Base-by-base conservation (phyloP, 1,284 basidiomycete genomes). In the Chalciporus sp. region DNA sequence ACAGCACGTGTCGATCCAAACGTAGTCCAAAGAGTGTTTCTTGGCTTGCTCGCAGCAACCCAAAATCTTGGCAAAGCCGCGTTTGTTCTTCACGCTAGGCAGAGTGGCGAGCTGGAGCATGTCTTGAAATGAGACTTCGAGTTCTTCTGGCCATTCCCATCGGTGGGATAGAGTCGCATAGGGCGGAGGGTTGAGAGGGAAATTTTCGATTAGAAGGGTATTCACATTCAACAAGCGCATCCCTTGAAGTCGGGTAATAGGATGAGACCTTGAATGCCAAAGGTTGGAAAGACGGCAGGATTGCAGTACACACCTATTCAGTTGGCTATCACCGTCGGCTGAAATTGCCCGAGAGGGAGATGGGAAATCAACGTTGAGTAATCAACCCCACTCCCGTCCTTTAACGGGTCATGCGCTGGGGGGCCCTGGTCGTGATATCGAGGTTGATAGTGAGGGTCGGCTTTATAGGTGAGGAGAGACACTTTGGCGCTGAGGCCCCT, bases 81-180 rank as follows among this genome's bases (percentile, higher is more conserved):
- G 40, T 29, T 54, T 55, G 16, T 29, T 23, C 39, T 40, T 42
- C 14, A 37, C 33, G 23, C 23, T 14, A 14, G 16, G 26, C 23
- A 3, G 37, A 16, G 26, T 33, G 16, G 29, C 17, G 14, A 27
- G 42, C 27, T 47, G 33, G 14, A 44, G 19, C 11, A 57, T 50
- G 26, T 52, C 50, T 28, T 56, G 28, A 27, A 53, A 58, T 1
- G 43, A 27, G 16, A 58, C 39, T 44, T 46, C 53, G 37, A 11
- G 10, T 31, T 42, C 40, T 33, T 49, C 47, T 40, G 4, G 35
- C 17, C 17, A n/a, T 7, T 52, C 43, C 42, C 44, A 54, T 17
- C 26, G 42, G 6, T 49, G 58, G 9, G 42, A 55, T 67, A 50
- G 20, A 55, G 69, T 39, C 58, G 52, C 19, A 69, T 57, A 57